Evolutionary conservation across 352 stramenopile species (phyloP).

Genomic region (Globisporangium ultimum): DNA sequence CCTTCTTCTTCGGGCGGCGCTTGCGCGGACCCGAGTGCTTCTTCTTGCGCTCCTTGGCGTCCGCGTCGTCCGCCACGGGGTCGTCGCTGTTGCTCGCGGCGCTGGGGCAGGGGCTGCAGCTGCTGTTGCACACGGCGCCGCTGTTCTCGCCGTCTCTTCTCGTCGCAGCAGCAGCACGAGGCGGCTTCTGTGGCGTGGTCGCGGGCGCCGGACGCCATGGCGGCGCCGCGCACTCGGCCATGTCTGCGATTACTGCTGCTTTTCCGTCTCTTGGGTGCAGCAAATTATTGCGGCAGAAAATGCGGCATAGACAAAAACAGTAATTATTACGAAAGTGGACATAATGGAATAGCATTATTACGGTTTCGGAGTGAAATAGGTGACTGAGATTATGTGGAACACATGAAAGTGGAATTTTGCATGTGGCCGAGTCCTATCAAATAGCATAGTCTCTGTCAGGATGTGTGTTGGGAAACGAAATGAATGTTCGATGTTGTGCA

Average conservation of each 20-base stretch:
- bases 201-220: background rate
- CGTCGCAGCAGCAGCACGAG: background rate
- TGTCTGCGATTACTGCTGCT: background rate
- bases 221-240: background rate
- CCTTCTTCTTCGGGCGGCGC: constrained; percentile 65
- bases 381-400: too few relatives aligned
- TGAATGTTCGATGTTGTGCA: too few relatives aligned
- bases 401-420: too few relatives aligned
- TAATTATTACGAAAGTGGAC: background rate
- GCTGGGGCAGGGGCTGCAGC: background rate
- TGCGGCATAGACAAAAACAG: background rate
- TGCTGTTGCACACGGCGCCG: background rate
- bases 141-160: background rate
- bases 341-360: background rate
- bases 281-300: background rate
- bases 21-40: constrained; percentile 60
- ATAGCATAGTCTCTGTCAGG: too few relatives aligned
- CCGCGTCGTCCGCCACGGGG: background rate
- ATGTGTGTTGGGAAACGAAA: too few relatives aligned
- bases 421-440: too few relatives aligned
- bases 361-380: too few relatives aligned
- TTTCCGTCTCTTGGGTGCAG: background rate
- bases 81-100: constrained; percentile 6
- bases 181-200: background rate
- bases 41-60: constrained; percentile 18